Evolutionary conservation across 345 rosid genomes (phyloP), one percentile per base, ranked within the genome.

Genomic region (Diplotaxis tenuifolia): DNA sequence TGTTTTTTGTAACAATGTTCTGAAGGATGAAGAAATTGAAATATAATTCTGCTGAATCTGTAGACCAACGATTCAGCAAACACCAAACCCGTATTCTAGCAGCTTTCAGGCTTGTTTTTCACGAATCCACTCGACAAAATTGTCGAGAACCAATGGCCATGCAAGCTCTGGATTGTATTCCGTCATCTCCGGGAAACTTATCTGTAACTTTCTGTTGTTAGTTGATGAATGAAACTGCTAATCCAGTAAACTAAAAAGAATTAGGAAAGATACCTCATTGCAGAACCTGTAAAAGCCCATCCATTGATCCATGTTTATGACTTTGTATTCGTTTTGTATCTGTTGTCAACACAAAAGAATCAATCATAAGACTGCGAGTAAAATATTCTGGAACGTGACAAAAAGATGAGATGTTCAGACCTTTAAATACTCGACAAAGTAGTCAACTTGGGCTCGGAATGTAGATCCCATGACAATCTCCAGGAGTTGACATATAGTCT

Each of bases 101-200:
- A 62, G 67, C 61, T 56, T 75, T 82, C 70, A 94, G 58, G 83
- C 75, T 79, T 83, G 88, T 76, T 90, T 92, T 22, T 75, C 93
- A 63, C 83, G 85, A 84, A 95, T 88, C 99, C 99, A 95, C 71
- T 92, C 99, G 62, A 95, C 99, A 81, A 95, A 95, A 82, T 95
- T 95, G 86, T 95, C 99, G 80, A 95, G 87, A 77, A 95, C 65
- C 88, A 95, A 80, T 4, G 99, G 99, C 99, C 99, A 95, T 12
- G 99, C 97, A 16, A 92, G 99, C 74, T 84, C 86, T 23, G 97
- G 96, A 82, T 95, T 84, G 29, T 95, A 95, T 72, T 90, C 83
- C 62, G 68, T n/a, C n/a, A 90, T 75, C 31, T n/a, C 98, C 4
- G 99, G 98, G 85, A 95, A 92, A 78, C 89, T 87, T 77, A 92